Conservation (phyloP, 345 rosid species). For the Capsella bursapastoris region DNA sequence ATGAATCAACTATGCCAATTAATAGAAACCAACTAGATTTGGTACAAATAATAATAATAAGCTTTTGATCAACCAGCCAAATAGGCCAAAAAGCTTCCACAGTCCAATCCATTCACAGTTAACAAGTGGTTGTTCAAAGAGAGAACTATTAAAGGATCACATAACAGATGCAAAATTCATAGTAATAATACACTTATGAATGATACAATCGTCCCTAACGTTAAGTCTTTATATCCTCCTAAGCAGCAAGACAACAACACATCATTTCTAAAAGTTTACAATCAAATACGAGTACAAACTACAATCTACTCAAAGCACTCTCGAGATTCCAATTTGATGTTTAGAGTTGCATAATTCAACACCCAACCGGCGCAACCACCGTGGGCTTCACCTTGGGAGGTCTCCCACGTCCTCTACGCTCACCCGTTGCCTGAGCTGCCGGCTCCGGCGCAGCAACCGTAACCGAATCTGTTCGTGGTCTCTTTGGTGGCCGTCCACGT, state of each 20-base stretch:
- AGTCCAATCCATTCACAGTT: neutral
- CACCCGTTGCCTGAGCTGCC: constrained; percentile 17
- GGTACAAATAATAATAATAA: neutral
- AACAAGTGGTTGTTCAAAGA: neutral
- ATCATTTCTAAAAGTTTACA: constrained; percentile 2
- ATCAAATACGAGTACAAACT: neutral
- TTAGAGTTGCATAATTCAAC: constrained; percentile 37
- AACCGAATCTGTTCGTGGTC: constrained; percentile 36
- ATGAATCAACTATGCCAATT: neutral
- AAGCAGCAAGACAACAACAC: neutral
- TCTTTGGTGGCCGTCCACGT: constrained; percentile 79
- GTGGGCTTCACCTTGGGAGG: constrained; percentile 78
- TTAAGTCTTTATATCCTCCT: neutral
- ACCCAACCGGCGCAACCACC: constrained; percentile 62
- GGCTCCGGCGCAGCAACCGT: neutral
- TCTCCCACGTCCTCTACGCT: constrained; percentile 70
- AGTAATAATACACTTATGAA: neutral
- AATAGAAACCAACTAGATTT: neutral
- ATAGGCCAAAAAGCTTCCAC: neutral
- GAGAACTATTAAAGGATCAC: neutral
- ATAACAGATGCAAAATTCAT: neutral
- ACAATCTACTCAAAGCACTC: neutral
- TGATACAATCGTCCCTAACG: neutral
- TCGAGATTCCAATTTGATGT: neutral
- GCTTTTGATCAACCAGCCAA: neutral